Conservation (phyloP, 2,329 filamentous ascomycete genomes). For the Arthrobotrys sinensis region DNA sequence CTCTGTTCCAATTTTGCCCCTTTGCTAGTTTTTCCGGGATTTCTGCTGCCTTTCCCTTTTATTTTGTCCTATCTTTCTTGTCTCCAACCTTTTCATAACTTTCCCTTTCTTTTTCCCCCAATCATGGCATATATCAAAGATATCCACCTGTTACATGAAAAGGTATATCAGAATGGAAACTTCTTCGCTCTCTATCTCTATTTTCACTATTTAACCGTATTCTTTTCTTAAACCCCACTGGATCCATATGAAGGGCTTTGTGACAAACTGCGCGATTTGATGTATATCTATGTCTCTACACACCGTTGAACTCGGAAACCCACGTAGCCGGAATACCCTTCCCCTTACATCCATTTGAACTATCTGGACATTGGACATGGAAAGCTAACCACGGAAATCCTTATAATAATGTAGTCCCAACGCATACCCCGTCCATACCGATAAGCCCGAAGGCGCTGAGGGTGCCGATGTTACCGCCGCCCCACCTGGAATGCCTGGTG, state of each 20-base stretch:
- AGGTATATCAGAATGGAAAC: constrained; percentile 61
- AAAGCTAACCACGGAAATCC: constrained; percentile 30
- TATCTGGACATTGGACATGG: not conserved
- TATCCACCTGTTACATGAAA: constrained; percentile 59
- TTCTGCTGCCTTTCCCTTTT: constrained; percentile 49
- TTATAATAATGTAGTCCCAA: constrained; percentile 47
- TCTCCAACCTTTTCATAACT: constrained; percentile 24
- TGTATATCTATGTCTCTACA: constrained; percentile 34
- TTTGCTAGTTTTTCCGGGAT: constrained; percentile 60
- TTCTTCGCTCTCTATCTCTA: constrained; percentile 57
- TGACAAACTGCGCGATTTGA: constrained; percentile 26
- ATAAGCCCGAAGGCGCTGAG: constrained; percentile 24
- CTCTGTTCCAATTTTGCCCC: constrained; percentile 52
- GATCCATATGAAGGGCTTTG: constrained; percentile 46
- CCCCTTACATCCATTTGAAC: not conserved
- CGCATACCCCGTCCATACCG: constrained; percentile 44
- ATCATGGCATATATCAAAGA: constrained; percentile 60
- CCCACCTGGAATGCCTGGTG: constrained; percentile 64
- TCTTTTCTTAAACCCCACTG: constrained; percentile 41
- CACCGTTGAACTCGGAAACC: constrained; percentile 35
- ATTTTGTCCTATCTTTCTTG: constrained; percentile 25
- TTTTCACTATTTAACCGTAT: constrained; percentile 48
- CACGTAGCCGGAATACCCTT: constrained; percentile 45
- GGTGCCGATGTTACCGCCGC: not conserved
- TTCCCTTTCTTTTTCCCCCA: constrained; percentile 39